phyloP scores from a whole-genome alignment of 257 asterid species.

The Orobanche coerulescens region DNA sequence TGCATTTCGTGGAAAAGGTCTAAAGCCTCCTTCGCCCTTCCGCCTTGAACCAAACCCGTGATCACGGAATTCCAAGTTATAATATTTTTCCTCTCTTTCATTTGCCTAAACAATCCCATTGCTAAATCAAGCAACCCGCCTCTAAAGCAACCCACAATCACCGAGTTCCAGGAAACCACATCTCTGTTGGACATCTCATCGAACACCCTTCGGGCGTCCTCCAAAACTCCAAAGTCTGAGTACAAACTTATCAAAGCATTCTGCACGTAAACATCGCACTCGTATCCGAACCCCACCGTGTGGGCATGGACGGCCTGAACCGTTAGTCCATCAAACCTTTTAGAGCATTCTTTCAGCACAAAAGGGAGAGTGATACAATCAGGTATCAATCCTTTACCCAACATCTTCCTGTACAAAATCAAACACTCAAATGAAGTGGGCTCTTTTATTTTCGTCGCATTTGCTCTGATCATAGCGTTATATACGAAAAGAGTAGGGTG shows the following conservation, averaged over 20 bases:
- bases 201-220: constrained; percentile 57
- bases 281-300: constrained; percentile 42
- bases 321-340: constrained; percentile 23
- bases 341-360: constrained; percentile 62
- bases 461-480: constrained; percentile 69
- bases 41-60: constrained; percentile 74
- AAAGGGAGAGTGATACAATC: constrained; percentile 60
- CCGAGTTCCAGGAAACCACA: constrained; percentile 73
- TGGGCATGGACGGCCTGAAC: constrained; percentile 57
- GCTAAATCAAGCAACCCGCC: constrained; percentile 48
- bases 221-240: constrained; percentile 36
- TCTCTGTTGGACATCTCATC: constrained; percentile 60
- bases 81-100: constrained; percentile 44
- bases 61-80: constrained; percentile 80
- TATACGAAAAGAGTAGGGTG: constrained; percentile 45
- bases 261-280: constrained; percentile 46
- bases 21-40: constrained; percentile 62
- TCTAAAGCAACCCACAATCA: constrained; percentile 49
- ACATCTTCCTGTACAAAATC: constrained; percentile 43
- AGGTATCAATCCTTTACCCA: constrained; percentile 33
- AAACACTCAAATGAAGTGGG: constrained; percentile 34
- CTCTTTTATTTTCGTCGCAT: constrained; percentile 36
- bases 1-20: constrained; percentile 63
- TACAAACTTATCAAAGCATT: constrained; percentile 56
- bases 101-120: constrained; percentile 39